Evolutionary conservation across 140 eudicot species (phyloP).

Genomic region (Oenanthe javanica): DNA sequence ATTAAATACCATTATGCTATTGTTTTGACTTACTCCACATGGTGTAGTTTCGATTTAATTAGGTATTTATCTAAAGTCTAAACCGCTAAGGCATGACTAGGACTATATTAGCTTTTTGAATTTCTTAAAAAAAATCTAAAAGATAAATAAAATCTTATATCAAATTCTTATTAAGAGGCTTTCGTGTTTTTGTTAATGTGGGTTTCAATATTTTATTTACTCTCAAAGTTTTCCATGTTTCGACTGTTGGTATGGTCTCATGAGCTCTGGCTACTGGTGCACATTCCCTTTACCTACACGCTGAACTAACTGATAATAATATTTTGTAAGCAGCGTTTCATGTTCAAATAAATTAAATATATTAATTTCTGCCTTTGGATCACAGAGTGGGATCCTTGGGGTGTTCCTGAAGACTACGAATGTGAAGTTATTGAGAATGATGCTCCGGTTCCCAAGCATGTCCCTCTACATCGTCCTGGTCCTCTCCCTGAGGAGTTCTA

Average conservation of each 20-base stretch:
- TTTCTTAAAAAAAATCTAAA: neutral
- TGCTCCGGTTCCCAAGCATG: conserved; percentile 92
- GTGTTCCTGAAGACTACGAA: conserved; percentile 89
- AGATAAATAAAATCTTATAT: neutral
- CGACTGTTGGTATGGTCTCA: neutral
- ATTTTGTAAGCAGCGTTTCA: neutral
- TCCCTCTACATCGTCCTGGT: conserved; percentile 95
- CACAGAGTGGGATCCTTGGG: conserved; percentile 96
- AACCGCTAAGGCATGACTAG: neutral
- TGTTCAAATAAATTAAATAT: neutral
- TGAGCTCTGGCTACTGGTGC: neutral
- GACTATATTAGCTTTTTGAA: neutral
- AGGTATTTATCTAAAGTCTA: neutral
- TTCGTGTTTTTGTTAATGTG: neutral
- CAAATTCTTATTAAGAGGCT: neutral
- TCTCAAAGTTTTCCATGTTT: neutral
- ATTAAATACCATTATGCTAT: neutral
- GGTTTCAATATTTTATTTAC: neutral
- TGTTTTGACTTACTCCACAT: neutral
- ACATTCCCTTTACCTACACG: neutral
- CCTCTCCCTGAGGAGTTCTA: conserved; percentile 91
- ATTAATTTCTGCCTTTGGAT: conserved; percentile 6
- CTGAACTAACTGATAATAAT: neutral
- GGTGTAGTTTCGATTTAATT: neutral
- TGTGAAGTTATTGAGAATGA: conserved; percentile 87